Percentiles rank a stretch among this genome's conserved stretches.
These are phyloP conservation scores for Aaosphaeria pasadenensis DNA, from an alignment of 2,329 filamentous ascomycete genomes.

Conservation along the genomic window DNA sequence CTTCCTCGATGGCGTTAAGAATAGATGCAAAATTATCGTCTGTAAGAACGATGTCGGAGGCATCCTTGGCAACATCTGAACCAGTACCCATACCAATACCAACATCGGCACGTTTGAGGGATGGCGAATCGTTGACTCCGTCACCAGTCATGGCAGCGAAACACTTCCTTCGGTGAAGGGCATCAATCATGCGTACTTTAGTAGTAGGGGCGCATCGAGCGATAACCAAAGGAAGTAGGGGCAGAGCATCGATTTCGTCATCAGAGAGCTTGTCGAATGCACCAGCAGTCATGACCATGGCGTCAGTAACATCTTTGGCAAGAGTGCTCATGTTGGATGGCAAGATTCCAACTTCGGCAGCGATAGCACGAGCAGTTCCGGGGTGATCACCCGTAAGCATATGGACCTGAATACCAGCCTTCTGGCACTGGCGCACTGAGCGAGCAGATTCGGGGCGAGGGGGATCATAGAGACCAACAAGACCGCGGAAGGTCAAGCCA, in stretches of 20 bases:
- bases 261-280: constrained; percentile 78
- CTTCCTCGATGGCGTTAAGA: constrained; percentile 77
- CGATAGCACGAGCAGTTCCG: constrained; percentile 46
- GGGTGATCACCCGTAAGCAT: constrained; percentile 50
- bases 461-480: constrained; percentile 83
- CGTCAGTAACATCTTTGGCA: constrained; percentile 24
- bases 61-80: constrained; percentile 81
- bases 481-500: constrained; percentile 69
- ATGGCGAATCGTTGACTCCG: constrained; percentile 83
- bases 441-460: constrained; percentile 74
- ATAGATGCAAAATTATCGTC: constrained; percentile 90
- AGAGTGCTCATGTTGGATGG: constrained; percentile 25
- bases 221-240: constrained; percentile 75
- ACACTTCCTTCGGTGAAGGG: constrained; percentile 70
- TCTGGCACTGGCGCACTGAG: constrained; percentile 43
- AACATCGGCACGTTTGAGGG: constrained; percentile 76
- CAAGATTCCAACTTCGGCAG: constrained; percentile 47
- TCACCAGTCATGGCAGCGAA: constrained; percentile 89
- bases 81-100: constrained; percentile 90
- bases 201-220: constrained; percentile 82
- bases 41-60: constrained; percentile 78
- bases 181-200: constrained; percentile 89
- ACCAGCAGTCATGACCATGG: constrained; percentile 40
- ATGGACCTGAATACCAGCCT: constrained; percentile 47
- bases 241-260: constrained; percentile 69